Evolutionary conservation across 192 early-diverging fungal species (phyloP).

Genomic region (Podila verticillata): DNA sequence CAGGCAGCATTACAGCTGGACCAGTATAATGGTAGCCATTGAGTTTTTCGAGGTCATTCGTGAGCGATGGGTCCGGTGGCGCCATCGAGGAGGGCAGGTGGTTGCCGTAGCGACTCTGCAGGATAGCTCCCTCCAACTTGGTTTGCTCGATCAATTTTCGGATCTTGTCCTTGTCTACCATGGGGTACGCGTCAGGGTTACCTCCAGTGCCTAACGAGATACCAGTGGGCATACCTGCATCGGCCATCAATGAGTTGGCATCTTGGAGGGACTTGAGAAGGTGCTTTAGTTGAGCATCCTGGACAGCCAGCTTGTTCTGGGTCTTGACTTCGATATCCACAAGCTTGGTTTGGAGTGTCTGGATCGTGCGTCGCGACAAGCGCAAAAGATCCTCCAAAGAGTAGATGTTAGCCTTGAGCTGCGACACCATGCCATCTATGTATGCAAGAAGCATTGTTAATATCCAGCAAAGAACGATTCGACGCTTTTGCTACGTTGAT

Average conservation of each 20-base stretch:
- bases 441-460: too few relatives aligned
- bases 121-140: slow-evolving; percentile 40
- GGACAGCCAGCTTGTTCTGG: slow-evolving; percentile 70
- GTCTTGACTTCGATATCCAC: slow-evolving; percentile 75
- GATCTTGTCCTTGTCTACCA: slow-evolving; percentile 42
- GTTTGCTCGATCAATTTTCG: slow-evolving; percentile 43
- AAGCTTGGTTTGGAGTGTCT: slow-evolving; percentile 76
- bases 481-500: too few relatives aligned
- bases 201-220: slow-evolving; percentile 6
- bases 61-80: slow-evolving; percentile 15
- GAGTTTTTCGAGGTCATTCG: slow-evolving; percentile 23
- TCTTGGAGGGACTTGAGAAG: slow-evolving; percentile 67
- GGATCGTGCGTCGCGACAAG: slow-evolving; percentile 81
- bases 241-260: slow-evolving; percentile 63
- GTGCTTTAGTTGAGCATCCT: slow-evolving; percentile 76
- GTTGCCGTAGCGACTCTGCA: slow-evolving; percentile 45
- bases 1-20: slow-evolving; percentile 1
- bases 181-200: slow-evolving; percentile 11
- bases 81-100: slow-evolving; percentile 18
- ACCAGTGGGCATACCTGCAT: slow-evolving; percentile 34
- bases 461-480: too few relatives aligned
- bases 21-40: slow-evolving; percentile 36
- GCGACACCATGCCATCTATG: slow-evolving; percentile 65
- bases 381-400: slow-evolving; percentile 77
- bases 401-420: slow-evolving; percentile 74